These are phyloP conservation scores for Penicillium paneum DNA, from an alignment of 2,329 filamentous ascomycete genomes.

Conservation along the genomic window DNA sequence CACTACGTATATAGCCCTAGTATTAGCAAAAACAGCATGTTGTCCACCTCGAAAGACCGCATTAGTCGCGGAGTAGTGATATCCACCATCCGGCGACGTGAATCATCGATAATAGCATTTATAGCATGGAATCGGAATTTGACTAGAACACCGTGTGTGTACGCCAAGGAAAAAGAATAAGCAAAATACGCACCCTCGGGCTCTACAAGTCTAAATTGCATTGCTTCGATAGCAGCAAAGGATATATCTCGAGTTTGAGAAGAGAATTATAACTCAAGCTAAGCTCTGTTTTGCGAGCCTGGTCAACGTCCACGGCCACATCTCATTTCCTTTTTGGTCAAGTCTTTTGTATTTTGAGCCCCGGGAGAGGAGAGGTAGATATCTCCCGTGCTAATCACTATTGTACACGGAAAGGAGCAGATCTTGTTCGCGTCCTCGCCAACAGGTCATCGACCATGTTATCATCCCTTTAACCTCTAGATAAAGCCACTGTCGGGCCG, in stretches of 20 bases:
- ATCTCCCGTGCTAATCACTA: constrained; percentile 20
- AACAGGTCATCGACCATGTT: constrained; percentile 4
- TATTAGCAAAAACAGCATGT: not conserved
- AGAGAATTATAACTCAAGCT: not conserved
- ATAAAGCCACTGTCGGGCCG: not conserved
- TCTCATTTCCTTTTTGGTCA: not conserved
- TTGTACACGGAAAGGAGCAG: constrained; percentile 23
- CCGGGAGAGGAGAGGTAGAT: constrained; percentile 6
- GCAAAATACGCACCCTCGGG: not conserved
- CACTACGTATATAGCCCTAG: not conserved
- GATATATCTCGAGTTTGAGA: not conserved
- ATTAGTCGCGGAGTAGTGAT: not conserved
- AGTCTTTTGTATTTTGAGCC: constrained; percentile 4
- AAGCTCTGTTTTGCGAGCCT: no score
- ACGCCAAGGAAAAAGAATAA: not conserved
- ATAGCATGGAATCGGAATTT: not conserved
- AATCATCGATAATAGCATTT: not conserved
- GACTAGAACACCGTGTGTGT: no score
- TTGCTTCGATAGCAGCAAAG: not conserved
- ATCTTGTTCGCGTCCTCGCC: constrained; percentile 9
- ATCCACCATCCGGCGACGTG: not conserved
- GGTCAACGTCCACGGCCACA: not conserved
- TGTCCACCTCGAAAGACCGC: not conserved
- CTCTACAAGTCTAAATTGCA: not conserved
- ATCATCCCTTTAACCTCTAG: not conserved